Evolutionary conservation across 2,329 filamentous ascomycete genomes (phyloP).

Genomic region (Aspergillus fijiensis): DNA sequence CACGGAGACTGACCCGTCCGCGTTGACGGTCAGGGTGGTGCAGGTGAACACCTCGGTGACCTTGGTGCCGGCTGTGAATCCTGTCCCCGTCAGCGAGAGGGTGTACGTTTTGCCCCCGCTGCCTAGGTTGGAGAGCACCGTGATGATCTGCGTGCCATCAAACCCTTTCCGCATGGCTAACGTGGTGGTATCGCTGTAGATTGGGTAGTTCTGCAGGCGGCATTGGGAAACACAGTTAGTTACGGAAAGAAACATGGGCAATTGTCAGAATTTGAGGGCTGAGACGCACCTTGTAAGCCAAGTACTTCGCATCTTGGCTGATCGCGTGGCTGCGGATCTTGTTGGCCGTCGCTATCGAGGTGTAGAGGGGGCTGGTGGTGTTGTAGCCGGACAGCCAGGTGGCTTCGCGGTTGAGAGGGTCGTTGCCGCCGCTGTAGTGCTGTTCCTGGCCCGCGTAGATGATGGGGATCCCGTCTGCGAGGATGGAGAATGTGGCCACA

Average conservation of each 20-base stretch:
- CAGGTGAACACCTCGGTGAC: slow-evolving; percentile 41
- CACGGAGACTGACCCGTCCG: slow-evolving; percentile 46
- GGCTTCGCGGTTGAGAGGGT: slow-evolving; percentile 57
- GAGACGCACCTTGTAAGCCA: slow-evolving; percentile 36
- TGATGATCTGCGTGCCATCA: slow-evolving; percentile 42
- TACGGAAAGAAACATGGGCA: background rate
- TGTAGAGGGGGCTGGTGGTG: slow-evolving; percentile 50
- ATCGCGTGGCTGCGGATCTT: slow-evolving; percentile 50
- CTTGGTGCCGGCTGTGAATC: slow-evolving; percentile 22
- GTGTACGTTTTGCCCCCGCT: slow-evolving; percentile 26
- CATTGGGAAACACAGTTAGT: background rate
- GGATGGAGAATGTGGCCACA: slow-evolving; percentile 59
- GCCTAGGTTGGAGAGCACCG: slow-evolving; percentile 47
- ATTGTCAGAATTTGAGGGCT: too few species aligned
- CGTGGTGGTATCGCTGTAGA: slow-evolving; percentile 46
- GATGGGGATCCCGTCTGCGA: slow-evolving; percentile 62
- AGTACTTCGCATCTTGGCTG: slow-evolving; percentile 37
- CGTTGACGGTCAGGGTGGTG: slow-evolving; percentile 42
- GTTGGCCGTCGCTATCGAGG: slow-evolving; percentile 51
- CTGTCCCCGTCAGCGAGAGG: slow-evolving; percentile 26
- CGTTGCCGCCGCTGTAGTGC: slow-evolving; percentile 54
- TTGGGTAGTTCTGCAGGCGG: slow-evolving; percentile 32
- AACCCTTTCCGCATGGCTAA: slow-evolving; percentile 44
- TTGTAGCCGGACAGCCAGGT: slow-evolving; percentile 57
- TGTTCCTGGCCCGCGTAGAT: slow-evolving; percentile 70